A percentile compares a stretch with the other conserved stretches of the same genome.
Evolutionary conservation across 2,329 filamentous ascomycete genomes (phyloP).

Genomic region (Didymella keratinophila): DNA sequence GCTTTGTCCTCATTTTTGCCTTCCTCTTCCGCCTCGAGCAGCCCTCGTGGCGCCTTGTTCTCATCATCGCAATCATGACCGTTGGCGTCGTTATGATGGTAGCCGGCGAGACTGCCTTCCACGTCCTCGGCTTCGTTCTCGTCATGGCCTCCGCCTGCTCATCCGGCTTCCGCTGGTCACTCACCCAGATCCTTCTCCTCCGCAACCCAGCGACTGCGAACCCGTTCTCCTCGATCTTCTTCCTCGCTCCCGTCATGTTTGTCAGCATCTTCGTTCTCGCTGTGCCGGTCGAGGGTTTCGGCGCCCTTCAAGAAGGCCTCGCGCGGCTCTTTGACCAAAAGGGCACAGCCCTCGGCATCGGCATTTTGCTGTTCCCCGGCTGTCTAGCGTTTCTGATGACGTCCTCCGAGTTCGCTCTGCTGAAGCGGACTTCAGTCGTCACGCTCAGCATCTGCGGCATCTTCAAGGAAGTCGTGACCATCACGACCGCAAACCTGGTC

Average conservation of each 20-base stretch:
- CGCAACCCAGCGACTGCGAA: constrained; percentile 95
- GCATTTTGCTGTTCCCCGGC: constrained; percentile 88
- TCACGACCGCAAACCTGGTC: constrained; percentile 83
- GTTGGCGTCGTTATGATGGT: constrained; percentile 97
- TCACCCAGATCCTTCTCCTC: constrained; percentile 95
- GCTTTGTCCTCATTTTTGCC: constrained; percentile 93
- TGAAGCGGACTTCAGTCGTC: constrained; percentile 94
- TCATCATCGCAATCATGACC: constrained; percentile 92
- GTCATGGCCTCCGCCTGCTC: constrained; percentile 95
- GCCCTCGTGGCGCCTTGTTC: constrained; percentile 83
- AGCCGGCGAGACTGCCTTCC: constrained; percentile 90
- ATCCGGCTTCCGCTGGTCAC: constrained; percentile 95
- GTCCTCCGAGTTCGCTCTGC: constrained; percentile 89
- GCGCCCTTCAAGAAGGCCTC: constrained; percentile 71
- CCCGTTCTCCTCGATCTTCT: constrained; percentile 96
- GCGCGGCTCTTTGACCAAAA: constrained; percentile 69
- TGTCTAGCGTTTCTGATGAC: constrained; percentile 96
- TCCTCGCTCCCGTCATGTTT: constrained; percentile 98
- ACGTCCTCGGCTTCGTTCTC: constrained; percentile 83
- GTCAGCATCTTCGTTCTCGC: constrained; percentile 79
- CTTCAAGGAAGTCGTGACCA: constrained; percentile 98
- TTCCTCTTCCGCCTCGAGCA: constrained; percentile 91
- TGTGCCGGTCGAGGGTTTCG: constrained; percentile 82
- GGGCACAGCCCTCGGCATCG: constrained; percentile 70
- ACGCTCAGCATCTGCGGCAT: constrained; percentile 96